These are phyloP conservation scores for Cucurbita ficifolia DNA, from an alignment of 306 rosid species.

Conservation along the genomic window DNA sequence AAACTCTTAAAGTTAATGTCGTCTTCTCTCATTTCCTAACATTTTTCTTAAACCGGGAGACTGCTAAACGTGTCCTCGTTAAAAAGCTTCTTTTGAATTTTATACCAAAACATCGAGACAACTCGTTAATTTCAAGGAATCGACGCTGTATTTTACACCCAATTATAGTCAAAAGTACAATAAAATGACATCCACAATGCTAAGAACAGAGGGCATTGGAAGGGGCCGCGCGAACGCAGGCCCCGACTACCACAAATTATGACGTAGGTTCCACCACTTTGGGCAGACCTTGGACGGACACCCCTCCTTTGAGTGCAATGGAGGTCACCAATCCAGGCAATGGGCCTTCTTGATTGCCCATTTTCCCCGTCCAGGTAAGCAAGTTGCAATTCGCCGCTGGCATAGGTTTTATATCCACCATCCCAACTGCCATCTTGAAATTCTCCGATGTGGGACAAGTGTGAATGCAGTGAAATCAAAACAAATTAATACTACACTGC, in stretches of 20 bases:
- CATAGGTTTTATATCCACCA: not conserved
- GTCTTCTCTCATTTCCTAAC: too few species aligned
- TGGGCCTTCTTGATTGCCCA: constrained; percentile 11
- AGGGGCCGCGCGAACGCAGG: constrained; percentile 52
- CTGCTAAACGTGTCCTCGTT: too few species aligned
- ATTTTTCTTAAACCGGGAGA: too few species aligned
- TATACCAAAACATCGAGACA: too few species aligned
- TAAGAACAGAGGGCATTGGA: not conserved
- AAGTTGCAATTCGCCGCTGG: not conserved
- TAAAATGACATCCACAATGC: too few species aligned
- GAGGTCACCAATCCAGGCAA: constrained; percentile 34
- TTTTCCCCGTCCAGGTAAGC: constrained; percentile 40
- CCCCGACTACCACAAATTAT: constrained; percentile 41
- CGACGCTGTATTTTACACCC: too few species aligned
- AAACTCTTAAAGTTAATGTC: too few species aligned
- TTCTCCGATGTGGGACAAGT: not conserved
- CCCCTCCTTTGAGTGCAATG: constrained; percentile 33
- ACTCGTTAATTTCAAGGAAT: too few species aligned
- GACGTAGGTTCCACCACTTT: constrained; percentile 32
- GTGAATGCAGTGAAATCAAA: too few species aligned
- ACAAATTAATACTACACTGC: too few species aligned
- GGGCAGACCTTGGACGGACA: constrained; percentile 26
- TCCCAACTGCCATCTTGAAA: not conserved
- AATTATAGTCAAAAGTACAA: too few species aligned
- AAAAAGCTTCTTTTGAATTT: too few species aligned